Base-by-base conservation (phyloP, 768 basidiomycete species). In the Xerocomellus amylosporus region DNA sequence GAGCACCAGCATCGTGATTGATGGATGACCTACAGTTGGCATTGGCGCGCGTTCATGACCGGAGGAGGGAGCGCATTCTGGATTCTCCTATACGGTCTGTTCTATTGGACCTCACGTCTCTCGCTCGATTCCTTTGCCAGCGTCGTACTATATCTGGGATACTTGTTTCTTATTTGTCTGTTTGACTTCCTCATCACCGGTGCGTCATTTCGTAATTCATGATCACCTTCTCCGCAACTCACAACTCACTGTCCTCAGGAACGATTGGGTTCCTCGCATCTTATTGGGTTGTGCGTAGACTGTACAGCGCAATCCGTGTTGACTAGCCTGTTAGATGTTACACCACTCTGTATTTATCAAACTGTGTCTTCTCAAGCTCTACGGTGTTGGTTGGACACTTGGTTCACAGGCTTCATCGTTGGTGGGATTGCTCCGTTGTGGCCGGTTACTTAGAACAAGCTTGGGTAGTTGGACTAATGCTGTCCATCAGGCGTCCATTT, bases 11-110 rank as follows among this genome's bases (percentile, higher is more conserved):
- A 46, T 31, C 36, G 4, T 45, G 49, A 19, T 55, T 58, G 34
- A 63, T 43, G 9, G 41, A 17, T 37, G 17, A 41, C 41, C 52
- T 2, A 20, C n/a, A 90, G 93, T 54, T 98, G 95, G 95, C 95
- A 98, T 55, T 98, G 96, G 96, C 84, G 93, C 42, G 82, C 92
- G 5, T 97, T 98, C 79, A 63, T 95, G 57, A 88, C 85, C 30
- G 96, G 96, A 34, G 96, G 93, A 9, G 93, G 94, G 22, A 91
- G 88, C 56, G 88, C 93, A 4, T 83, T 95, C 70, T 98, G 95
- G 95, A 74, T 98, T 24, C 73, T 95, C 48, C 79, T 81, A 12
- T 98, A 97, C 66, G 95, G 93, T 3, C 64, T 93, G 10, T 92
- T 92, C 73, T 93, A 92, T 66, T 93, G 89, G 90, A 82, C 78